Evolutionary conservation across 306 rosid species (phyloP).

Genomic region (Corylus americana): DNA sequence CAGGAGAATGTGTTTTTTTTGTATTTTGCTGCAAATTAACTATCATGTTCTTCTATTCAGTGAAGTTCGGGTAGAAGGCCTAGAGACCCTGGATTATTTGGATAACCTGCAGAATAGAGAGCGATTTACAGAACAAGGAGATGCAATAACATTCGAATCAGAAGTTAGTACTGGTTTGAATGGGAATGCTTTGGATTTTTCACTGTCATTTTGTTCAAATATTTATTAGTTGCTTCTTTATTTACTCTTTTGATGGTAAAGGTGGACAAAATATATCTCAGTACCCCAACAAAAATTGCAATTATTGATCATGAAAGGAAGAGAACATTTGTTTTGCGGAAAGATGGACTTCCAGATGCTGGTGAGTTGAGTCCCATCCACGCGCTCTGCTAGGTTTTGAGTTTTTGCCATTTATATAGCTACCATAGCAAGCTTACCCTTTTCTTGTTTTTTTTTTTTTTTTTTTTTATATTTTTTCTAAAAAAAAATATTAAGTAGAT

Average conservation of each 20-base stretch:
- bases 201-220: constrained; percentile 10
- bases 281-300: constrained; percentile 78
- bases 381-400: not conserved
- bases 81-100: constrained; percentile 82
- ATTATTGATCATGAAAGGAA: constrained; percentile 78
- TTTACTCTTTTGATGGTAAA: constrained; percentile 28
- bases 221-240: constrained; percentile 11
- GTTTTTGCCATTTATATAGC: not conserved
- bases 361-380: constrained; percentile 46
- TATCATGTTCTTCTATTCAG: constrained; percentile 34
- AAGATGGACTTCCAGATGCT: constrained; percentile 87
- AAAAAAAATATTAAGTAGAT: not conserved
- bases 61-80: constrained; percentile 84
- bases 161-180: constrained; percentile 46
- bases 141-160: constrained; percentile 70
- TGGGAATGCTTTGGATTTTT: constrained; percentile 6
- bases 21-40: constrained; percentile 18
- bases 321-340: constrained; percentile 66
- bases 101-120: constrained; percentile 69
- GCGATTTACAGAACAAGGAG: constrained; percentile 80
- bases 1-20: not conserved
- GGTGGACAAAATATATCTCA: constrained; percentile 74
- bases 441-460: too few species aligned
- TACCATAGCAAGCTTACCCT: not conserved
- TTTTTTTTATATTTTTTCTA: not conserved